Evolutionary conservation across 1,139 yeast species (phyloP).

Genomic region (Spencermartinsiella ligniputridi): DNA sequence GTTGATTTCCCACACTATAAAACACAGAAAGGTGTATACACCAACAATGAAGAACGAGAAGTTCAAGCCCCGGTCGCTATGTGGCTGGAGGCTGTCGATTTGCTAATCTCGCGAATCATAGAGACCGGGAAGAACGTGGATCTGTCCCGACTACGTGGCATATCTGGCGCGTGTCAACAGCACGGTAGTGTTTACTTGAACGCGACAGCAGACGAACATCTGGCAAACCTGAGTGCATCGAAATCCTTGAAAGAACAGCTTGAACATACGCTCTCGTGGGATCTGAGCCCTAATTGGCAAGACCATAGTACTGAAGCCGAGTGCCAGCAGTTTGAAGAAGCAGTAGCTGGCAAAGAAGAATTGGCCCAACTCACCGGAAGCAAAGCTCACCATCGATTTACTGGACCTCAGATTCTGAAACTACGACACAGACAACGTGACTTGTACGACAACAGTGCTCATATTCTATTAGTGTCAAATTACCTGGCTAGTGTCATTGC

Average conservation of each 20-base stretch:
- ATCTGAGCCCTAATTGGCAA: slow-evolving; percentile 87
- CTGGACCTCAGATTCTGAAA: slow-evolving; percentile 85
- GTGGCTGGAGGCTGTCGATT: slow-evolving; percentile 85
- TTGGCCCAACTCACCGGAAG: slow-evolving; percentile 77
- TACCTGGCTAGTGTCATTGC: slow-evolving; percentile 69
- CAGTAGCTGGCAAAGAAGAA: slow-evolving; percentile 58
- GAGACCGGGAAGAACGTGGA: slow-evolving; percentile 47
- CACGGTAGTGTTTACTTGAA: slow-evolving; percentile 90
- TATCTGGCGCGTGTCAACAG: slow-evolving; percentile 88
- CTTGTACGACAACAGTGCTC: slow-evolving; percentile 51
- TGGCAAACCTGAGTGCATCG: slow-evolving; percentile 28
- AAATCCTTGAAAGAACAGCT: slow-evolving; percentile 19
- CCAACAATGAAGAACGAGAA: slow-evolving; percentile 35
- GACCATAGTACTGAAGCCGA: slow-evolving; percentile 82
- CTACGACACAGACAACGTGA: slow-evolving; percentile 53
- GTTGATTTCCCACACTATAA: slow-evolving; percentile 53
- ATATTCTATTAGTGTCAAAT: slow-evolving; percentile 74
- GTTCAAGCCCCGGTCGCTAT: slow-evolving; percentile 72
- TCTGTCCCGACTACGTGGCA: slow-evolving; percentile 56
- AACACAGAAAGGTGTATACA: slow-evolving; percentile 66
- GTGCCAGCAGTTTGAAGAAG: slow-evolving; percentile 55
- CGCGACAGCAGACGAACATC: slow-evolving; percentile 39
- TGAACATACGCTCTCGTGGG: slow-evolving; percentile 51
- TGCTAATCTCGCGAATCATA: slow-evolving; percentile 54
- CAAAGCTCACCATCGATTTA: slow-evolving; percentile 82